Conservation (phyloP, 371 early-diverging fungal species). For the Blyttiomyces sp. region DNA sequence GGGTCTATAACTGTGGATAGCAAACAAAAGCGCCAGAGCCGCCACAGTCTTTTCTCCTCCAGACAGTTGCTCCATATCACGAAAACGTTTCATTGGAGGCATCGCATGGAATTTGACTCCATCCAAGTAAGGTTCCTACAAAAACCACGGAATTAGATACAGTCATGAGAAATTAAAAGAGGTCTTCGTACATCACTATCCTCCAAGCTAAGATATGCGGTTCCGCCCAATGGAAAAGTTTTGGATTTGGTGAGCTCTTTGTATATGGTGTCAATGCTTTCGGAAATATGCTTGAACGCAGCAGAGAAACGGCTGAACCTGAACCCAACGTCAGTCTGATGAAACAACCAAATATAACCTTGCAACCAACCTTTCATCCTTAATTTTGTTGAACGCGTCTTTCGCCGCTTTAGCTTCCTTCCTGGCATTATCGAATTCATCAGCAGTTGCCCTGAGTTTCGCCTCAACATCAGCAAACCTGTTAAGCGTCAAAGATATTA, state of each 20-base stretch:
- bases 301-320: conserved; percentile 76
- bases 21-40: conserved; percentile 94
- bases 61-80: conserved; percentile 97
- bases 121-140: conserved; percentile 86
- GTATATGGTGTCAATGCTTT: conserved; percentile 90
- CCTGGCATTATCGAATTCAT: conserved; percentile 77
- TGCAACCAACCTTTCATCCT: conserved; percentile 64
- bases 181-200: conserved; percentile 60
- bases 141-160: neutral
- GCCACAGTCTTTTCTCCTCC: conserved; percentile 99
- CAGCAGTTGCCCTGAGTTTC: conserved; percentile 73
- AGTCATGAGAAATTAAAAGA: neutral
- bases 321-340: neutral
- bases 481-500: neutral
- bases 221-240: conserved; percentile 86
- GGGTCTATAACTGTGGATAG: conserved; percentile 92
- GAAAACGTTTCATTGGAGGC: conserved; percentile 99
- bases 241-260: conserved; percentile 85
- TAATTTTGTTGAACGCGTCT: conserved; percentile 75
- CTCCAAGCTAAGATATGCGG: conserved; percentile 93
- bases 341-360: neutral
- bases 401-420: conserved; percentile 74
- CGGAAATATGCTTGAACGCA: conserved; percentile 89
- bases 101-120: conserved; percentile 98
- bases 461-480: conserved; percentile 68